These are phyloP conservation scores for Podospora pseudoanserina DNA, from an alignment of 495 filamentous ascomycete species.

Conservation along the genomic window DNA sequence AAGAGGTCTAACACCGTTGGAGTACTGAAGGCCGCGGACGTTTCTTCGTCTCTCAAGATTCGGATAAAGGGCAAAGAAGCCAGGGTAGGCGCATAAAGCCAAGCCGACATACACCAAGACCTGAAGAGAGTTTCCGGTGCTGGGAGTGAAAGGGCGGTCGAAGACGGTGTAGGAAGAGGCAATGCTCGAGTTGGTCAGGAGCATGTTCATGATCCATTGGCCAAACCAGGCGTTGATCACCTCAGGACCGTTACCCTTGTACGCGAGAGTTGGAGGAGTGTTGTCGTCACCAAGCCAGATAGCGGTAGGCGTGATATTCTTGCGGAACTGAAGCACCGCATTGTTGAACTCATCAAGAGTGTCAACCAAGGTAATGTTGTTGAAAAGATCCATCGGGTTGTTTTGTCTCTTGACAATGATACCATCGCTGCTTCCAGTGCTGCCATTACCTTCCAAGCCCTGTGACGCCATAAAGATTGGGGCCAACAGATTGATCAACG, in stretches of 20 bases:
- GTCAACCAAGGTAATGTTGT: conserved; percentile 57
- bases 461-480: conserved; percentile 31
- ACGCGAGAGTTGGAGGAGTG: conserved; percentile 59
- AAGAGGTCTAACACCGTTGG: conserved; percentile 69
- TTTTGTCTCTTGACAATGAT: neutral
- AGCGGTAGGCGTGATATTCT: conserved; percentile 68
- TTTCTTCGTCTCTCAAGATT: conserved; percentile 72
- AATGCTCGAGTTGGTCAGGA: conserved; percentile 64
- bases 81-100: conserved; percentile 70
- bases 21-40: conserved; percentile 80
- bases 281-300: conserved; percentile 63
- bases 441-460: conserved; percentile 18
- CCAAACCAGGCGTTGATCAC: conserved; percentile 55
- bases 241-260: conserved; percentile 45
- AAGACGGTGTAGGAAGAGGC: conserved; percentile 64
- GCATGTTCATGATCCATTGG: conserved; percentile 67
- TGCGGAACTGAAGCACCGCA: conserved; percentile 57
- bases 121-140: conserved; percentile 68
- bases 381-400: conserved; percentile 27
- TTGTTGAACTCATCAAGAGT: conserved; percentile 62
- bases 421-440: conserved; percentile 15
- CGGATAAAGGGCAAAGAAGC: conserved; percentile 82
- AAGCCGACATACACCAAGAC: conserved; percentile 75
- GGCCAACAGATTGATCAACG: conserved; percentile 45
- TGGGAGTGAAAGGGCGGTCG: conserved; percentile 61